Conservation (phyloP, 371 early-diverging fungal species). For the Syncephalis fuscata region DNA sequence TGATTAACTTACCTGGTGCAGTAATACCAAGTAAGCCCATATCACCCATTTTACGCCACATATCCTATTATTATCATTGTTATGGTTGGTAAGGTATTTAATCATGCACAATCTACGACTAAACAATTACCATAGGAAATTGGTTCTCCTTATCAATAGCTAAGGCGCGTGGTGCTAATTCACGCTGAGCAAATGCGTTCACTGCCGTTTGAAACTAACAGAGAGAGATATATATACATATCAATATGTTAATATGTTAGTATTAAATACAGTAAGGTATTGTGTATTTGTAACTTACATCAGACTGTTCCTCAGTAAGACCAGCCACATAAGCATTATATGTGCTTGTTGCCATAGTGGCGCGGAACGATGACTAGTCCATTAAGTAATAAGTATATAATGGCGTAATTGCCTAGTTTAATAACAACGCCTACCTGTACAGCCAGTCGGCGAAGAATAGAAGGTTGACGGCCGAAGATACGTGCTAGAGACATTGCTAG, state of each 20-base stretch:
- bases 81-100: background rate
- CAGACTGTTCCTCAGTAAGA: slow-evolving; percentile 6
- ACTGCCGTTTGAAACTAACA: slow-evolving; percentile 55
- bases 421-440: too few relatives aligned
- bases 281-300: background rate
- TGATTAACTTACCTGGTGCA: slow-evolving; percentile 65
- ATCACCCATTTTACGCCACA: slow-evolving; percentile 92
- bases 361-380: too few relatives aligned
- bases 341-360: background rate
- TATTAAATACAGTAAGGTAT: background rate
- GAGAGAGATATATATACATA: too few relatives aligned
- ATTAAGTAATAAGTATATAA: too few relatives aligned
- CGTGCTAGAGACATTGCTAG: too few relatives aligned
- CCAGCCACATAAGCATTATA: slow-evolving; percentile 5
- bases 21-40: slow-evolving; percentile 93
- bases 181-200: slow-evolving; percentile 58
- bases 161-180: slow-evolving; percentile 70
- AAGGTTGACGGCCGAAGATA: too few relatives aligned
- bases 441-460: too few relatives aligned
- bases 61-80: slow-evolving; percentile 28
- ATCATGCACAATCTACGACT: too few relatives aligned
- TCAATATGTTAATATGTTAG: background rate
- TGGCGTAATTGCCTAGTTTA: too few relatives aligned
- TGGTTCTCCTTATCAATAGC: slow-evolving; percentile 71
- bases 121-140: slow-evolving; percentile 55